Evolutionary conservation across 495 filamentous ascomycete genomes (phyloP), one percentile per base, ranked within the genome.

Genomic region (Annulohypoxylon moriforme): DNA sequence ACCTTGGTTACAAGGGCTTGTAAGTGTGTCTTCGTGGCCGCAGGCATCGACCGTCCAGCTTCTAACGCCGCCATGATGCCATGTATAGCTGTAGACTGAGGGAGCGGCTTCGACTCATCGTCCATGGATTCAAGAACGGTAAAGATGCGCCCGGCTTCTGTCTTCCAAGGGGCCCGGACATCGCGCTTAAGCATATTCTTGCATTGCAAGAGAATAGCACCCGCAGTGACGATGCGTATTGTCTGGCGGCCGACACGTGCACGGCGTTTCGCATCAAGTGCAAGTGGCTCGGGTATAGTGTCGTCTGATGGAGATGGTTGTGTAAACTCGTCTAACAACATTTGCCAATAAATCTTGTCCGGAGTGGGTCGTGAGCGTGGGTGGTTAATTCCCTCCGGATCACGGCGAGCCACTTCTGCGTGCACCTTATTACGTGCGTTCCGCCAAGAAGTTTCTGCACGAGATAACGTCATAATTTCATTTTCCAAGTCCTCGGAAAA

Each of bases 151-250:
- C 89, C 86, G 0, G 94, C 93, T 74, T 98, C 94, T 9, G 86
- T 83, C 79, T 92, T 94, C 96, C 96, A 99, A 52, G 93, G 91
- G 2, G 87, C 89, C 31, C 96, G 90, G 18, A 94, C 92, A 78
- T 98, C 95, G 20, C 96, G 91, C 80, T 96, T 97, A 49, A 99
- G 89, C 10, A 98, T 85, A 75, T 97, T 98, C 84, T 99, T 99
- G 71, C 92, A 93, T 1, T 96, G 96, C 33, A 98, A 79, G 6
- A 97, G 84, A 60, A 98, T 94, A 16, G 93, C 92, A 2, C 85
- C 86, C 7, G 94, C 88, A 18, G 93, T 92, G 22, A 94, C 88
- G 69, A 96, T 90, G 49, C 90, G 89, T 61, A 94, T 88, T 9
- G 90, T 86, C 31, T 90, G 85, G 6, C 84, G 82, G 27, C 94